These are phyloP conservation scores for Stereocaulon alpinum DNA, from an alignment of 495 filamentous ascomycete species.

Conservation along the genomic window DNA sequence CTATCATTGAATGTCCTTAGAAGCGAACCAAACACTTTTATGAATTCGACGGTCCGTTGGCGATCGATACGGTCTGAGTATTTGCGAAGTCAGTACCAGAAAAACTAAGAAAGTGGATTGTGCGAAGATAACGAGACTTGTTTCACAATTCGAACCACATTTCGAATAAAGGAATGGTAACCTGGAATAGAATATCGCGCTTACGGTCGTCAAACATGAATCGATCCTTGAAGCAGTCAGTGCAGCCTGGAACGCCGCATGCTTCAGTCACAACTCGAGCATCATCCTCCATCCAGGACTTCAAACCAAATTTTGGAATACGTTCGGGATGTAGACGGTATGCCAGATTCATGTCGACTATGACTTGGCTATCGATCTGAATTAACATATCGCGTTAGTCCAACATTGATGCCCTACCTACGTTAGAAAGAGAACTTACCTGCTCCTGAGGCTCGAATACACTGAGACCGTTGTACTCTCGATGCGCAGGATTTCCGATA, in stretches of 20 bases:
- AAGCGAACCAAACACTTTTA: constrained; percentile 13
- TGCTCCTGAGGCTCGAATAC: constrained; percentile 26
- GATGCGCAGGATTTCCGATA: constrained; percentile 23
- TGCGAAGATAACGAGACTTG: no score
- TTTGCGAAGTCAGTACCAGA: no score
- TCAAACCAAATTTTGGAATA: constrained; percentile 14
- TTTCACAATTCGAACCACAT: no score
- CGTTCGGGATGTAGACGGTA: constrained; percentile 21
- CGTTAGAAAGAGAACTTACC: neutral
- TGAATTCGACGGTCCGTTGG: constrained; percentile 25
- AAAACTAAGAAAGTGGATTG: no score
- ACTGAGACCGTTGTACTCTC: constrained; percentile 36
- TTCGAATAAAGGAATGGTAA: no score
- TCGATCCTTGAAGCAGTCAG: constrained; percentile 15
- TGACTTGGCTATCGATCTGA: constrained; percentile 39
- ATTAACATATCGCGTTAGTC: neutral
- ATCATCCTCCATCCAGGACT: constrained; percentile 16
- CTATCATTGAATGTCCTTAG: constrained; percentile 4
- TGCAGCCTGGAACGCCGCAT: constrained; percentile 16
- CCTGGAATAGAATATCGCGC: no score
- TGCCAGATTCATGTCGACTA: constrained; percentile 39
- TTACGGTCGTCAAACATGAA: constrained; percentile 24
- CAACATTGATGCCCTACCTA: neutral
- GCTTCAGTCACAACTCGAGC: constrained; percentile 13
- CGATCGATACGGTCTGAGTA: constrained; percentile 20